Base-by-base conservation (phyloP, 176 grass and related monocot species). In the Oryza coarctata region DNA sequence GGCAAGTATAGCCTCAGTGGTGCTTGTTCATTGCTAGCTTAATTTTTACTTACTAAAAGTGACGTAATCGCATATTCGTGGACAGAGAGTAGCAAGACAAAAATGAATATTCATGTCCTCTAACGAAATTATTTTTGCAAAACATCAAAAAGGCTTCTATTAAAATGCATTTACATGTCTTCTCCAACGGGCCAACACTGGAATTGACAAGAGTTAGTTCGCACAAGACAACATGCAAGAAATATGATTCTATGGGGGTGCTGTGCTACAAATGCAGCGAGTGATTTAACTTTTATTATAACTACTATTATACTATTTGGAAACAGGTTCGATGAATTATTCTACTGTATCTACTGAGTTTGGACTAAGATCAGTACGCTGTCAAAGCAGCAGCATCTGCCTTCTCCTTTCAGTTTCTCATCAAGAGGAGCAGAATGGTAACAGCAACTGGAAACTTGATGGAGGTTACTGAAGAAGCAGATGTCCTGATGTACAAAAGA, bases 401-500 rank as follows among this genome's bases (percentile, higher is more conserved):
- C 30, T 0, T 79, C 68, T 61, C 35, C 25, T 29, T 6, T 66
- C 62, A 38, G 29, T 72, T 90, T 68, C 67, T 90, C 82, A 36
- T 73, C 33, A 36, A 36, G 26, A 34, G 27, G 22, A 45, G 22
- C 55, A 36, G 58, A 28, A 73, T 31, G 30, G 63, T 68, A 74
- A 36, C n/a, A 82, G 32, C 57, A 78, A 47, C 29, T 18, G 43
- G 32, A 23, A 68, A 9, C 66, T 62, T 86, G 35, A 33, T 44
- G 3, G 12, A 18, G 11, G 34, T 61, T 78, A 13, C 40, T 81
- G 64, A 10, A 12, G 63, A 27, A 2, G 61, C 22, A 31, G 34
- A 5, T 7, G 64, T 35, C 82, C 87, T 89, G 87, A 12, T 71
- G 27, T 35, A 65, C 12, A 89, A 2, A 47, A 58, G 9, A 22